These are phyloP conservation scores for Prunus yedoensis DNA, from an alignment of 331 rosid species.

Conservation along the genomic window DNA sequence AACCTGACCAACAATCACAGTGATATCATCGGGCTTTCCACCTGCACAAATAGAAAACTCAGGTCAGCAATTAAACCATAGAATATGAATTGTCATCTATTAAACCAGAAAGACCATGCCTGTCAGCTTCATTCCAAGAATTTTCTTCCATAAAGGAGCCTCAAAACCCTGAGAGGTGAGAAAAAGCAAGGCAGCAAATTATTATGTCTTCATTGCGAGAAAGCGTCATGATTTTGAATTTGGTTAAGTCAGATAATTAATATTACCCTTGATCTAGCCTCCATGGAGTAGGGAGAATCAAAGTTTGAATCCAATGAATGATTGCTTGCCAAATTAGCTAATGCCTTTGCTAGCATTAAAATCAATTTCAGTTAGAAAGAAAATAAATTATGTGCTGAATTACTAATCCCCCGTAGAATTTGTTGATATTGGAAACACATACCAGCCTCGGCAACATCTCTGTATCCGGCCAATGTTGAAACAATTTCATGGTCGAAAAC, in stretches of 20 bases:
- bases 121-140: slow-evolving; percentile 82
- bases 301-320: slow-evolving; percentile 76
- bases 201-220: neutral
- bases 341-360: slow-evolving; percentile 79
- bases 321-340: slow-evolving; percentile 78
- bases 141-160: slow-evolving; percentile 84
- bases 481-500: slow-evolving; percentile 70
- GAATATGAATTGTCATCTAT: neutral
- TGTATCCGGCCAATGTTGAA: slow-evolving; percentile 36
- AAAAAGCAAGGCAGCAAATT: neutral
- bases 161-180: slow-evolving; percentile 62
- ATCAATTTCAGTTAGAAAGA: slow-evolving; percentile 27
- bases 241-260: neutral
- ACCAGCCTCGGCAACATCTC: slow-evolving; percentile 73
- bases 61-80: slow-evolving; percentile 4
- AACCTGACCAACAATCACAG: slow-evolving; percentile 75
- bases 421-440: slow-evolving; percentile 27
- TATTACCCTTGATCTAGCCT: slow-evolving; percentile 77
- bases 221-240: neutral
- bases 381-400: neutral
- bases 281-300: slow-evolving; percentile 89
- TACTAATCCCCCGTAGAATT: slow-evolving; percentile 5
- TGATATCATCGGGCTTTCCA: slow-evolving; percentile 87
- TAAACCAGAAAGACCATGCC: slow-evolving; percentile 36
- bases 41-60: slow-evolving; percentile 43